These are phyloP conservation scores for Eutrema yunnanense DNA, from an alignment of 345 rosid genomes.

Conservation along the genomic window DNA sequence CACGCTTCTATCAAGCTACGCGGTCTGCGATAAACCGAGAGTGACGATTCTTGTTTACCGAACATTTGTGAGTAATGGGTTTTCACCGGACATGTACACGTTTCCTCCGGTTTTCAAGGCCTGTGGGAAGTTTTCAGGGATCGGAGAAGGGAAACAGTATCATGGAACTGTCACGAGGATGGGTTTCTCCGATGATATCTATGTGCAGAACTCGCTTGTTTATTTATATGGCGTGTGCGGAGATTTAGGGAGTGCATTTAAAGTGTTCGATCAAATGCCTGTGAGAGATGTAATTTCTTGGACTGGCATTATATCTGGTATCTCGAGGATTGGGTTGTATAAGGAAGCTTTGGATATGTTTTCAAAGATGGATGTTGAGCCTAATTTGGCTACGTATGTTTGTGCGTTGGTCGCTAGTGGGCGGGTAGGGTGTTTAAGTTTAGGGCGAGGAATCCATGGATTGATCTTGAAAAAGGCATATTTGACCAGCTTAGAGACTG, in stretches of 20 bases:
- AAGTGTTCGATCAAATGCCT: slow-evolving; percentile 42
- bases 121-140: slow-evolving; percentile 36
- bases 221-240: slow-evolving; percentile 30
- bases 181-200: slow-evolving; percentile 29
- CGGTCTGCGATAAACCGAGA: slow-evolving; percentile 20
- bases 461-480: slow-evolving; percentile 25
- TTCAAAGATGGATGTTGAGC: slow-evolving; percentile 36
- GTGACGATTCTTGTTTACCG: slow-evolving; percentile 20
- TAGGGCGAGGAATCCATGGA: slow-evolving; percentile 38
- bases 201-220: slow-evolving; percentile 39
- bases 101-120: slow-evolving; percentile 43
- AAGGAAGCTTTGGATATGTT: slow-evolving; percentile 34
- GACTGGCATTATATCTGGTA: slow-evolving; percentile 37
- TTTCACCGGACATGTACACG: slow-evolving; percentile 37
- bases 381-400: slow-evolving; percentile 33
- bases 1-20: slow-evolving; percentile 29
- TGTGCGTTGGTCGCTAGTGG: slow-evolving; percentile 38
- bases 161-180: slow-evolving; percentile 28
- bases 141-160: slow-evolving; percentile 29
- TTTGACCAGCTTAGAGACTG: slow-evolving; percentile 23
- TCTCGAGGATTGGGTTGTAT: slow-evolving; percentile 32
- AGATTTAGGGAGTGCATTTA: slow-evolving; percentile 22
- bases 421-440: slow-evolving; percentile 28
- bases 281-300: slow-evolving; percentile 46
- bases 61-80: slow-evolving; percentile 29